Conservation (phyloP, 768 basidiomycete species). For the Russula lepida region DNA sequence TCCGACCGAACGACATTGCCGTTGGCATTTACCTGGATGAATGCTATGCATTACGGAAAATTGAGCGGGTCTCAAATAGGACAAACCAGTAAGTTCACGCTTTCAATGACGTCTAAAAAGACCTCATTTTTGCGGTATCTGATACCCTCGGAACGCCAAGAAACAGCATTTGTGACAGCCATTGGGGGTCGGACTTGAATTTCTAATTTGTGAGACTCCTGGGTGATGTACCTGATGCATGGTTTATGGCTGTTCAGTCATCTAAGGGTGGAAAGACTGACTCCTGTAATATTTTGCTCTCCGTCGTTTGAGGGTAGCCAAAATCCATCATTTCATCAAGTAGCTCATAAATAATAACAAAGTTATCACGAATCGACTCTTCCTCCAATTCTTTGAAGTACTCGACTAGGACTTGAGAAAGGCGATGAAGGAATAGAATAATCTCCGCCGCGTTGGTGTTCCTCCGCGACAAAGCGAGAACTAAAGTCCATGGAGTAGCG, state of each 20-base stretch:
- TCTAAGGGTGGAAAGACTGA: conserved; percentile 25
- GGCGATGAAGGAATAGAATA: conserved; percentile 91
- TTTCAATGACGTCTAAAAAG: conserved; percentile 96
- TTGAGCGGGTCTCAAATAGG: background rate
- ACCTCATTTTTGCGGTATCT: conserved; percentile 98
- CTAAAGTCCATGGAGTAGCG: conserved; percentile 33
- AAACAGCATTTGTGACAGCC: conserved; percentile 97
- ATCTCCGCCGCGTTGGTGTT: conserved; percentile 95
- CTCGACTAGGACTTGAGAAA: conserved; percentile 87
- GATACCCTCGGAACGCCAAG: conserved; percentile 97
- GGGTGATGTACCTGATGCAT: conserved; percentile 81
- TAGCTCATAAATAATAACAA: conserved; percentile 98
- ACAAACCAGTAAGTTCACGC: conserved; percentile 86
- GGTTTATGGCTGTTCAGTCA: background rate
- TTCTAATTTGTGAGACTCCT: conserved; percentile 96
- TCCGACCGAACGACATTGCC: conserved; percentile 97
- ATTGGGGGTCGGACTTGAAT: conserved; percentile 78
- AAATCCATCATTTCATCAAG: conserved; percentile 99
- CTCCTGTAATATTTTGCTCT: conserved; percentile 99
- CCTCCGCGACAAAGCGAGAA: conserved; percentile 90
- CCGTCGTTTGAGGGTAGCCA: conserved; percentile 97
- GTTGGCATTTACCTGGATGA: conserved; percentile 79
- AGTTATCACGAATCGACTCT: conserved; percentile 98
- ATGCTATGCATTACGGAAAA: background rate
- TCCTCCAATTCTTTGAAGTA: conserved; percentile 99